Evolutionary conservation across 257 asterid species (phyloP).

Genomic region (Fraxinus americana): DNA sequence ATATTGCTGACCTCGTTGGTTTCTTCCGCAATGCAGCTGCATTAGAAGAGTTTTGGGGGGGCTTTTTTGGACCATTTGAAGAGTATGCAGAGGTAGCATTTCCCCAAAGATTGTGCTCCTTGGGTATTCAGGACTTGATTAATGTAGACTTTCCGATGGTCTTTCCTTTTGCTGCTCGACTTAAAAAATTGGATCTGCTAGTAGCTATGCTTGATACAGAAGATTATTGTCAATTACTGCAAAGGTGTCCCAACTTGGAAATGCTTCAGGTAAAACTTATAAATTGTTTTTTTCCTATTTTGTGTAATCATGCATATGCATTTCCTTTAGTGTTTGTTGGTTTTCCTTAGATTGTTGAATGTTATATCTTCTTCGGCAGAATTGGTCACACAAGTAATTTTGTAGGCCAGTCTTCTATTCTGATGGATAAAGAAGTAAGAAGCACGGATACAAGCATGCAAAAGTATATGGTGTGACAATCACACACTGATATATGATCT

Average conservation of each 20-base stretch:
- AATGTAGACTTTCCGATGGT: conserved; percentile 45
- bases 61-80: conserved; percentile 57
- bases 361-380: no score
- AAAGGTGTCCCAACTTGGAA: conserved; percentile 79
- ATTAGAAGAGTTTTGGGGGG: conserved; percentile 83
- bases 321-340: neutral
- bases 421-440: no score
- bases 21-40: conserved; percentile 58
- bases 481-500: no score
- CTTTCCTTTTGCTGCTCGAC: conserved; percentile 62
- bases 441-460: no score
- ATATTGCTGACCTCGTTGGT: conserved; percentile 51
- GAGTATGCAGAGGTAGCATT: conserved; percentile 46
- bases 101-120: conserved; percentile 45
- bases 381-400: no score
- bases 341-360: no score
- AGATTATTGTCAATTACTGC: conserved; percentile 67
- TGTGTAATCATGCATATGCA: neutral
- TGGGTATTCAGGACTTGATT: conserved; percentile 57
- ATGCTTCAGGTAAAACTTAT: conserved; percentile 62
- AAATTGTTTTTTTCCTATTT: conserved; percentile 15
- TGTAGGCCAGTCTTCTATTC: no score
- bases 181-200: conserved; percentile 77
- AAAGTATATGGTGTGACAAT: no score
- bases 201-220: conserved; percentile 84